A percentile compares a stretch with the other conserved stretches of the same genome.
Conservation (phyloP, 208 protist species). For the Trypanosoma scelopori region DNA sequence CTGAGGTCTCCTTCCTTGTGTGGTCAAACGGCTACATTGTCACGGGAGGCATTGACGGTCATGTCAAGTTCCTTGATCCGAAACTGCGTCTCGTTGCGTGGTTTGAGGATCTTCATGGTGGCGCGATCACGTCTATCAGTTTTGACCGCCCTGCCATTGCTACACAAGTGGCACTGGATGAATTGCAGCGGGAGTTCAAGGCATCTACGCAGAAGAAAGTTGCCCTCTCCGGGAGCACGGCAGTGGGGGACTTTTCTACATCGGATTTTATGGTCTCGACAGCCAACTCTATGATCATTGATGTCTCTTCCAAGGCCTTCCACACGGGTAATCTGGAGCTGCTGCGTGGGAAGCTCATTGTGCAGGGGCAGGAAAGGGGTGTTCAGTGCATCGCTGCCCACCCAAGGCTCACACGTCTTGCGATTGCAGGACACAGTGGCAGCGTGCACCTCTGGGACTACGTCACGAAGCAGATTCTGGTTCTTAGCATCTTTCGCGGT, state of each 20-base stretch:
- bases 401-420: constrained; percentile 75
- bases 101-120: constrained; percentile 95
- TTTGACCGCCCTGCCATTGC: constrained; percentile 58
- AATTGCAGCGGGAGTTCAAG: constrained; percentile 33
- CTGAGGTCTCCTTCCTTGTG: constrained; percentile 80
- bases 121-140: constrained; percentile 92
- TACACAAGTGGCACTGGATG: constrained; percentile 29
- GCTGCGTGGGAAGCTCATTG: constrained; percentile 76
- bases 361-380: constrained; percentile 88
- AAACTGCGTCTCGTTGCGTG: constrained; percentile 93
- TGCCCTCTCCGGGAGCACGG: constrained; percentile 40
- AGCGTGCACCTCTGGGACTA: constrained; percentile 94
- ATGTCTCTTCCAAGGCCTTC: constrained; percentile 80
- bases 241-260: constrained; percentile 58
- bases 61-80: constrained; percentile 93
- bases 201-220: constrained; percentile 41
- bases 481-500: constrained; percentile 82
- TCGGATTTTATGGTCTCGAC: constrained; percentile 93
- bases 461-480: constrained; percentile 49
- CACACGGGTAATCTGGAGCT: constrained; percentile 53
- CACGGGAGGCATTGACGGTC: constrained; percentile 93
- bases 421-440: constrained; percentile 86
- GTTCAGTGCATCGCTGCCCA: constrained; percentile 84
- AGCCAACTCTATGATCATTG: constrained; percentile 89
- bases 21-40: constrained; percentile 84